phyloP scores from a whole-genome alignment of 768 basidiomycete genomes.

The Vararia minispora region DNA sequence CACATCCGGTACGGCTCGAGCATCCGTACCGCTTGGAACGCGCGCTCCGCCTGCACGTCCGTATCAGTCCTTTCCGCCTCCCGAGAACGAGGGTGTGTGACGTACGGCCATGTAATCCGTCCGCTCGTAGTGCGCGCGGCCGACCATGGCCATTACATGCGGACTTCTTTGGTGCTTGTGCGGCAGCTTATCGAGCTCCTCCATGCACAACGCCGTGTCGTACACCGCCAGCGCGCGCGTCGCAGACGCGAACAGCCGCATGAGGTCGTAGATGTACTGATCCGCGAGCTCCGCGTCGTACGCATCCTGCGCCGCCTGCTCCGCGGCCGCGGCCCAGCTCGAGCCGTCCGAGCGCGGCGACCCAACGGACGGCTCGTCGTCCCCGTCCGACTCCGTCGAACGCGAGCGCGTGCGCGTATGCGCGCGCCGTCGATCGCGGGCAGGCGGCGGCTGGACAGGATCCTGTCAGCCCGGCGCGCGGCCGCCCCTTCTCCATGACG shows the following conservation, averaged over 20 bases:
- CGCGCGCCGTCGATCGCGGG: conserved; percentile 52
- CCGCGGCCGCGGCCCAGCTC: conserved; percentile 53
- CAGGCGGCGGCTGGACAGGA: conserved; percentile 22
- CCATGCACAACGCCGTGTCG: conserved; percentile 63
- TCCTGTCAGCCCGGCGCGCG: too few relatives aligned
- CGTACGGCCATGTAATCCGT: conserved; percentile 83
- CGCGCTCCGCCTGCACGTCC: conserved; percentile 65
- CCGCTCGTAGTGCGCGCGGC: conserved; percentile 82
- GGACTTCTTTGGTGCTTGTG: conserved; percentile 60
- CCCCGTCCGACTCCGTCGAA: conserved; percentile 61
- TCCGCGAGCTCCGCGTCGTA: conserved; percentile 70
- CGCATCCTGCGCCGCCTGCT: conserved; percentile 60
- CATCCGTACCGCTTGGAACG: conserved; percentile 71
- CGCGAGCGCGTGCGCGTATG: conserved; percentile 42
- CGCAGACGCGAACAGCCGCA: conserved; percentile 74
- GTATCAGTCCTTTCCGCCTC: conserved; percentile 12
- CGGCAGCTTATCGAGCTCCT: conserved; percentile 69
- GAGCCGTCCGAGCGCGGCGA: conserved; percentile 39
- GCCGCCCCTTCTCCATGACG: too few relatives aligned
- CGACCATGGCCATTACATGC: conserved; percentile 74
- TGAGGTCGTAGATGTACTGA: conserved; percentile 69
- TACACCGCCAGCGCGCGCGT: conserved; percentile 65
- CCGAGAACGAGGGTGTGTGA: conserved; percentile 6
- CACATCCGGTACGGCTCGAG: conserved; percentile 82
- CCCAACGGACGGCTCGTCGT: conserved; percentile 40